Evolutionary conservation across 2,329 filamentous ascomycete species (phyloP), one percentile per base, ranked within the genome.

Genomic region (Diaporthe australafricana): DNA sequence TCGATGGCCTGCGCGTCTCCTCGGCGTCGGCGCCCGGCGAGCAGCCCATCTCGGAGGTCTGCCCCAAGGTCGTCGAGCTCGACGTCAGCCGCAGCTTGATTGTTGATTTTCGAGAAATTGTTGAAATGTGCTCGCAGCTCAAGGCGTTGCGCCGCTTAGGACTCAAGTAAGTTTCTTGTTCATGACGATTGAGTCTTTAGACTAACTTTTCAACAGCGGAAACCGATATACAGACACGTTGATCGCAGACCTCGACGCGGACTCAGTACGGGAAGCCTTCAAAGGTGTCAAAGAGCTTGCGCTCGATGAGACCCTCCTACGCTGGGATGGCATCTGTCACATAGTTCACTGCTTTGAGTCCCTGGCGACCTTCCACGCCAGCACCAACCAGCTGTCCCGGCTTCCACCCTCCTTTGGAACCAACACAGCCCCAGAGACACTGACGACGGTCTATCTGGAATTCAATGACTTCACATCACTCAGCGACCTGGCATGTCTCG

Each of bases 1-100:
- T 99, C 9, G 95, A 98, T 82, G 91, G 92, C 17, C 83, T 94
- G 78, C 86, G 89, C 65, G 88, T 98, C 74, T 81, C 79, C 12
- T 78, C 75, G 40, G 80, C 83, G 5, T 79, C 78, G 45, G 76
- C 74, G 1, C 81, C 78, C 0, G 78, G 81, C 22, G 81, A 81
- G 4, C 75, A 78, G 35, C 77, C 81, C 20, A 87, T 91, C 57
- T 76, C 78, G 8, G 81, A 86, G 66, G 85, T 84, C n/a, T 92
- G 90, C 68, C 90, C 90, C 1, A 88, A 90, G 76, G 91, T 98
- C 67, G 84, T 87, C 1, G 94, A 98, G 78, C 85, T 98, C 56
- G 95, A 98, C 79, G 81, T 99, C 52, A 95, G 95, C 78, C 89
- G 94, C 65, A 98, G 97, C 79, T 81, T 98, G 42, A 91, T 98